Percentiles rank a stretch among this genome's conserved stretches.
Conservation (phyloP, 768 basidiomycete species). For the Leccinum longicurvipes region DNA sequence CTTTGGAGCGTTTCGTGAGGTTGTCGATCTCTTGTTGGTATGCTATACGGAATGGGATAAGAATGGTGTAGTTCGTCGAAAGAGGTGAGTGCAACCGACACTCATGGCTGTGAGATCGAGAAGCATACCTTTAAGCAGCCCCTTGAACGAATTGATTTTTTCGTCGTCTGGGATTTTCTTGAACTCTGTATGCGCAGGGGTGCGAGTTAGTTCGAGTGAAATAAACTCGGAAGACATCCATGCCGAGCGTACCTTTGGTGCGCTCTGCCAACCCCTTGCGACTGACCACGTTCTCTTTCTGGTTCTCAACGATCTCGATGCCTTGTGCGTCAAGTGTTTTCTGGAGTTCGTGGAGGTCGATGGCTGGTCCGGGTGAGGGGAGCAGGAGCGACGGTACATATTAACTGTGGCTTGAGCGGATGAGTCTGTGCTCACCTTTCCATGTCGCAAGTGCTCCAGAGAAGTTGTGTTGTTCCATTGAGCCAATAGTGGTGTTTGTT, state of each 20-base stretch:
- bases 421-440: slow-evolving; percentile 57
- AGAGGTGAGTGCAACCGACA: neutral
- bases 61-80: neutral
- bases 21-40: slow-evolving; percentile 97
- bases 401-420: neutral
- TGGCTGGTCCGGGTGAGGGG: slow-evolving; percentile 45
- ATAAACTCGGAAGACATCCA: neutral
- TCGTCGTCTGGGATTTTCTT: slow-evolving; percentile 91
- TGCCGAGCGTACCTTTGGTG: slow-evolving; percentile 68
- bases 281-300: slow-evolving; percentile 94
- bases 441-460: slow-evolving; percentile 90
- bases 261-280: slow-evolving; percentile 93
- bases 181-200: slow-evolving; percentile 61
- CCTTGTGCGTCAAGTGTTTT: slow-evolving; percentile 91
- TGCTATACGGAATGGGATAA: slow-evolving; percentile 42
- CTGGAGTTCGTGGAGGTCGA: slow-evolving; percentile 87
- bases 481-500: slow-evolving; percentile 16
- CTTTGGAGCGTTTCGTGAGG: slow-evolving; percentile 88
- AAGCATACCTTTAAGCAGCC: slow-evolving; percentile 74
- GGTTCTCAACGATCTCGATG: slow-evolving; percentile 94
- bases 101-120: neutral
- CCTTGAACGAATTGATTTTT: slow-evolving; percentile 85
- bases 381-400: neutral
- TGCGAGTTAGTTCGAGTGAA: neutral
- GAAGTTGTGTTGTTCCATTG: slow-evolving; percentile 70